Base-by-base conservation (phyloP, 2,329 filamentous ascomycete species). In the Gnomoniopsis sp. region DNA sequence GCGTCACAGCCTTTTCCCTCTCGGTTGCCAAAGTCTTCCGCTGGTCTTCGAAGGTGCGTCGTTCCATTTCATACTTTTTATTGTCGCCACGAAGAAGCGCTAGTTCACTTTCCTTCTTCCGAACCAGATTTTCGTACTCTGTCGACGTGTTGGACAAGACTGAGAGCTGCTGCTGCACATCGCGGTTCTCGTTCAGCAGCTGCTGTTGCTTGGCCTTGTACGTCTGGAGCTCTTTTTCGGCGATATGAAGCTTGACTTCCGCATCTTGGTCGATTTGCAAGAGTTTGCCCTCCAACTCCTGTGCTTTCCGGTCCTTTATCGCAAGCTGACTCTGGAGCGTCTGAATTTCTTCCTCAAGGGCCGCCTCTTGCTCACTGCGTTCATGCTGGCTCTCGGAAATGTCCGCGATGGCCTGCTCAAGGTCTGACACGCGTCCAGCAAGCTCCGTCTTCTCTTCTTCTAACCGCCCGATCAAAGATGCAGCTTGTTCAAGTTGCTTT, bases 41-140 rank as follows among this genome's bases (percentile, higher is more conserved):
- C 69, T 97, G 91, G 2, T 89, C 83, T 64, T 96, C 91, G 38
- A 96, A 86, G 15, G 80, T 81, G 62, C 86, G 87, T 33, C 88
- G 89, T 67, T 97, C 93, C 53, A 87, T 85, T 70, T 96, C 90
- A 65, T 89, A 88, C 63, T 88, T 91, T 70, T 89, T 90, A 63
- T 93, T 85, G 70, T 99, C 95, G 12, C 87, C 86, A 65, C 92
- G 91, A 36, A 98, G 81, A 49, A 98, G 82, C 0, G 88, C 83
- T 21, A 99, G 79, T 69, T 99, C 96, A 71, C 93, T 96, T 70
- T 99, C 95, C 71, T 98, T 99, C 60, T 90, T 88, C 23, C 92
- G 85, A 23, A 99, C 89, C 47, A 98, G 83, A 67, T 98, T 93
- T 73, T 99, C 95, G 65, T 96, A 98, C 69, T 93, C 91, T 0